Base-by-base conservation (phyloP, 148 eudicot species). In the Rhododendron mucronatum region DNA sequence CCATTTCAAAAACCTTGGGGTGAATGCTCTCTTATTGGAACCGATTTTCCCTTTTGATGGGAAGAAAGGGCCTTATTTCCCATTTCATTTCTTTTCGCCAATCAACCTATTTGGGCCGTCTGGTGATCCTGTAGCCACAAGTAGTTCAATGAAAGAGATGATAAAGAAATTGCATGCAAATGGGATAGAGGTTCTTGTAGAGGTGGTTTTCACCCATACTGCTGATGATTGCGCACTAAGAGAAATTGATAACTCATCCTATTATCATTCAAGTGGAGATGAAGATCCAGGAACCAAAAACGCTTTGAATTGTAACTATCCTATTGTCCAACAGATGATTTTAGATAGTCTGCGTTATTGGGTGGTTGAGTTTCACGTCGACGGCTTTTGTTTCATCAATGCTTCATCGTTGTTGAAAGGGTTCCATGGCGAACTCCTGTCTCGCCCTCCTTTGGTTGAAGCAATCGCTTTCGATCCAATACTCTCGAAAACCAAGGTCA, bases 401-500 rank as follows among this genome's bases (percentile, higher is more conserved):
- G 91, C 97, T 85, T 90, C 94, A 55, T 86, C 92, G 73, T 90
- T 97, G 84, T 83, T 93, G 76, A 93, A 86, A 91, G 99, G 98
- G 82, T 89, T 86, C 84, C 87, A 91, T 83, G 98, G 98, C 7
- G 98, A 97, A 90, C 26, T 71, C 28, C 89, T 97, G 39, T 93
- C 96, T 63, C 98, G 98, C 78, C 98, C 99, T 20, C 98, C 98
- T 87, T 87, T 97, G 88, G 87, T 95, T 14, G 99, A 95, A 93
- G 92, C 98, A 18, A 95, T 97, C 51, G 92, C 98, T 82, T 95
- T 92, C 82, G 99, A 97, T 86, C 99, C 99, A 3, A 61, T 97
- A 78, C 98, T 97, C 78, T 92, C 98, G 15, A 91, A 91, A 81
- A 88, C 93, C 81, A 97, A 95, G 91, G 84, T 97, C 76, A 89